Conservation (phyloP, 352 stramenopile genomes). For the Aphanomyces cochlioides region DNA sequence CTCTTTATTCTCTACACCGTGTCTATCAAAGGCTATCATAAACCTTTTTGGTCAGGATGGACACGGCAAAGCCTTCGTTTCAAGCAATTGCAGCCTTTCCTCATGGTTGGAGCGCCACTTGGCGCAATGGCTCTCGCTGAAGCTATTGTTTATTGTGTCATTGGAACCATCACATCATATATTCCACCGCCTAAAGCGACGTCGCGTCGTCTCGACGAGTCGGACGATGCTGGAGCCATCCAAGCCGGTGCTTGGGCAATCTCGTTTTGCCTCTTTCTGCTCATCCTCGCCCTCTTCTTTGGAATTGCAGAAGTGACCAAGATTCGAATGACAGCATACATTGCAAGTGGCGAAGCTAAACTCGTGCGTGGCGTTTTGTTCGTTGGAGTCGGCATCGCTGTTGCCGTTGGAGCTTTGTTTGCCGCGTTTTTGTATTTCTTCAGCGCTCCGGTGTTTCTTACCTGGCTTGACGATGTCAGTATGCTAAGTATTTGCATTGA, state of each 20-base stretch:
- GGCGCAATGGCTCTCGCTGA: neutral
- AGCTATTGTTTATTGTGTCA: neutral
- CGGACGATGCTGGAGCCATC: neutral
- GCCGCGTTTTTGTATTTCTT: neutral
- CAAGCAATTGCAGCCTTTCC: neutral
- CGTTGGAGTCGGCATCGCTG: neutral
- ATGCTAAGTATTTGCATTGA: neutral
- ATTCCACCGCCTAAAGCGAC: neutral
- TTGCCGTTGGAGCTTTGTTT: neutral
- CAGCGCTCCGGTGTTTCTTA: neutral
- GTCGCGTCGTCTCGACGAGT: neutral
- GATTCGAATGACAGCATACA: constrained; percentile 11
- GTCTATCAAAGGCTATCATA: neutral
- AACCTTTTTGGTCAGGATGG: constrained; percentile 5
- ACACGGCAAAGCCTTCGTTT: neutral
- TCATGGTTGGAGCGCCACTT: neutral
- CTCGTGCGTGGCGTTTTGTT: constrained; percentile 15
- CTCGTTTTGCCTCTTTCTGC: constrained; percentile 20
- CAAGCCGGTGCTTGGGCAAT: constrained; percentile 11
- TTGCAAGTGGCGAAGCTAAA: neutral
- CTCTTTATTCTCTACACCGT: constrained; percentile 7
- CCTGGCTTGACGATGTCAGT: constrained; percentile 4
- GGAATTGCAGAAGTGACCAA: constrained; percentile 6
- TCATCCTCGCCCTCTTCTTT: constrained; percentile 5
- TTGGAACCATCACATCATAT: constrained; percentile 11